Base-by-base conservation (phyloP, 179 eudicot genomes). In the Vitellaria paradoxa region DNA sequence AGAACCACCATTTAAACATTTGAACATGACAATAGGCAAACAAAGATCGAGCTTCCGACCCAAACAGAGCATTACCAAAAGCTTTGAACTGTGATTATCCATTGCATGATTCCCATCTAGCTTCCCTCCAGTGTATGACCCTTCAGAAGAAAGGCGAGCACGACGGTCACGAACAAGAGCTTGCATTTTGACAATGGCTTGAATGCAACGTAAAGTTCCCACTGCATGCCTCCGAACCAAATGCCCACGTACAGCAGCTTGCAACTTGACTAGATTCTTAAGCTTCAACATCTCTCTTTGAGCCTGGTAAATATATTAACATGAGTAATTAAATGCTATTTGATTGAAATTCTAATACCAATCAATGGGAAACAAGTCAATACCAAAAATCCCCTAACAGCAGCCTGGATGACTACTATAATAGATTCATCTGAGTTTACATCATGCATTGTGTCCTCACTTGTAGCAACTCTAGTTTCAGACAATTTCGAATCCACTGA, bases 241-340 rank as follows among this genome's bases (percentile, higher is more conserved):
- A 78, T 94, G 88, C 20, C 97, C 98, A 59, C 97, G 92, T 75
- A 91, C 85, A 69, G 88, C 93, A 84, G 98, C 97, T 90, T 94
- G 98, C 84, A 94, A 81, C 80, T 84, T 93, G 70, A 89, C 78
- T 68, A 85, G 76, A 53, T 88, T 88, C 83, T 90, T 90, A 65
- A 89, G 85, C 82, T 86, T 82, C 76, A 85, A 50, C 65, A 83
- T 76, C 55, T 66, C 80, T 82, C 80, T 85, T 78, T 79, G 89
- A 60, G 96, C 93, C 98, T 94, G 84, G 40, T 52, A 80, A 79
- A 42, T 8, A 71, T n/a, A 77, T 52, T 40, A 18, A 79, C 5
- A 56, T 23, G 45, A 26, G 50, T 20, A 56, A 65, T 5, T 65
- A 55, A 74, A 47, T 37, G n/a, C n/a, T 50, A 60, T 24, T 61